These are phyloP conservation scores for Botryotinia globosa DNA, from an alignment of 2,329 filamentous ascomycete genomes.

Conservation along the genomic window DNA sequence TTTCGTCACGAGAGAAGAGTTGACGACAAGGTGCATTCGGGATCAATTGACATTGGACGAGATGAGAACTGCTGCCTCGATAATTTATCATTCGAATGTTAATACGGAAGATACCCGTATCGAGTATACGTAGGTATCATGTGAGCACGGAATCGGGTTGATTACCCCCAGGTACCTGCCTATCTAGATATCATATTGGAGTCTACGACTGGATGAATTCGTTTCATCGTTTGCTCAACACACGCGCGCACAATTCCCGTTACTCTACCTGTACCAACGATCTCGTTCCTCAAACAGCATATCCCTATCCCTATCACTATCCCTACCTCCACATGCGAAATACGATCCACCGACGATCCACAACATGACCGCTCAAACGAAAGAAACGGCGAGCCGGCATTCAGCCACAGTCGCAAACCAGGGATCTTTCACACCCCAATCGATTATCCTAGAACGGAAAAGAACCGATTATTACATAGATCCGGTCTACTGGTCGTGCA, in stretches of 20 bases:
- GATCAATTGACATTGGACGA: not conserved
- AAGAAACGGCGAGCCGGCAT: conserved; percentile 1
- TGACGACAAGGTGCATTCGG: conserved; percentile 1
- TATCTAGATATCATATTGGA: not conserved
- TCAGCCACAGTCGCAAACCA: not conserved
- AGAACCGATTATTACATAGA: not conserved
- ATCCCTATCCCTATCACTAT: not conserved
- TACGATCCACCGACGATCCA: not conserved
- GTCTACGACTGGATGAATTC: not conserved
- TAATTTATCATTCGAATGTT: not conserved
- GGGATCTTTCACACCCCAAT: not conserved
- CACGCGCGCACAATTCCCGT: not conserved
- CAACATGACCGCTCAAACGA: not conserved
- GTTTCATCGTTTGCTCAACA: not conserved
- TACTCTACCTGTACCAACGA: not conserved
- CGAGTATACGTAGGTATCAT: not conserved
- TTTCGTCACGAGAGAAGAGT: not conserved
- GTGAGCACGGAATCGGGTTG: not conserved
- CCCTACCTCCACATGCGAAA: not conserved
- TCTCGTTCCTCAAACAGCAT: not conserved
- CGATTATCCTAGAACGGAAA: not conserved
- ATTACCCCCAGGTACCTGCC: not conserved
- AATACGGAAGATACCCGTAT: not conserved
- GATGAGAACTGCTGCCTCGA: not conserved
- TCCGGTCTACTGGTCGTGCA: not conserved